Conservation (phyloP, 208 protist genomes). For the Leishmania guyanensis region DNA sequence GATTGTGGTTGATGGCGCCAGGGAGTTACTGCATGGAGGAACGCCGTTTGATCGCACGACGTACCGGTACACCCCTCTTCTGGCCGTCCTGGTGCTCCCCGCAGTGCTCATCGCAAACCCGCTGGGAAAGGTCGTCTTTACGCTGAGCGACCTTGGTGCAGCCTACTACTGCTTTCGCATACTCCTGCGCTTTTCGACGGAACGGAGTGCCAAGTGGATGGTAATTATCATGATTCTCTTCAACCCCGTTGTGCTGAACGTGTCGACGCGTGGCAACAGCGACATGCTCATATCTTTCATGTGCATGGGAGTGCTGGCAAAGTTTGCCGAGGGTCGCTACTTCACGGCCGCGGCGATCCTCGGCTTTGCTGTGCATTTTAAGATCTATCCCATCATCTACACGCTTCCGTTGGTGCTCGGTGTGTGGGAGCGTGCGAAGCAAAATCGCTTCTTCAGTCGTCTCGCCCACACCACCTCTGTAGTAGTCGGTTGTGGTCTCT, state of each 20-base stretch:
- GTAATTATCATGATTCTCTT: conserved; percentile 84
- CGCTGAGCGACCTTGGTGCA: conserved; percentile 76
- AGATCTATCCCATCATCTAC: conserved; percentile 95
- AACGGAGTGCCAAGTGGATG: conserved; percentile 69
- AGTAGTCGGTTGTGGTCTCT: conserved; percentile 45
- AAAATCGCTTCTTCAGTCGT: not conserved
- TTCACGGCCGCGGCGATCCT: conserved; percentile 59
- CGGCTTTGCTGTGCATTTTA: conserved; percentile 90
- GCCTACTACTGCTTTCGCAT: conserved; percentile 74
- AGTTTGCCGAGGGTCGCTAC: conserved; percentile 55
- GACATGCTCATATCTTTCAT: conserved; percentile 92
- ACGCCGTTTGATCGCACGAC: conserved; percentile 93
- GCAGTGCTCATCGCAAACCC: conserved; percentile 65
- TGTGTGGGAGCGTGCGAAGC: conserved; percentile 45
- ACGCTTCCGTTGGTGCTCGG: conserved; percentile 72
- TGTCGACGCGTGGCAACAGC: conserved; percentile 95
- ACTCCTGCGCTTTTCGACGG: conserved; percentile 56
- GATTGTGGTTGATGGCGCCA: conserved; percentile 95
- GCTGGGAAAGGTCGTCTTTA: conserved; percentile 90
- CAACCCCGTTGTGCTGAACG: conserved; percentile 92
- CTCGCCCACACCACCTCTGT: conserved; percentile 21
- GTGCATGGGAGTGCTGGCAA: conserved; percentile 77
- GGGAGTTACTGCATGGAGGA: conserved; percentile 70
- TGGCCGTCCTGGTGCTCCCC: conserved; percentile 83
- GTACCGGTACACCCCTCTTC: conserved; percentile 95